Base-by-base conservation (phyloP, 2,329 filamentous ascomycete species). In the Ceratocystis harringtonii region DNA sequence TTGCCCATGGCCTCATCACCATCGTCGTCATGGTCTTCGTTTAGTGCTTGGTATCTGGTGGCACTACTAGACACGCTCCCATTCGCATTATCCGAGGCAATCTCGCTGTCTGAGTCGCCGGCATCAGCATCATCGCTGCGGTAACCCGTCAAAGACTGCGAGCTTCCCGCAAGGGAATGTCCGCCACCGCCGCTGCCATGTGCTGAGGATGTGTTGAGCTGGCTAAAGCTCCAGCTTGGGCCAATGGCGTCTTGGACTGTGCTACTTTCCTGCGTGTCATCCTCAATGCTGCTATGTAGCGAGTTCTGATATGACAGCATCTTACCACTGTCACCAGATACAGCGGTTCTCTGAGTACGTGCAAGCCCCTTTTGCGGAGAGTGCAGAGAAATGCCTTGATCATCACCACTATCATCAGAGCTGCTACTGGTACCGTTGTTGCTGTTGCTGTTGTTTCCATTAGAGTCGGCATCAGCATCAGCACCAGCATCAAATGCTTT, bases 381-480 rank as follows among this genome's bases (percentile, higher is more conserved):
- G 76, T 81, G 81, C 74, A 81, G 78, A 73, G 80, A 81, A 73
- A 75, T 82, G 77, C 73, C 80, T 80, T 73, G 86, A 84, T 75
- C 85, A 85, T 80, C 87, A 90, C 76, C 88, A 82, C 80, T 58
- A 30, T 58, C 55, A n/a, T 58, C 55, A 30, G 55, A 58, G 7
- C 55, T 58, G 30, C 85, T 89, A 80, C 85, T 82, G 65, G 36
- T 4, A 12, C 36, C 36, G 36, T 41, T 41, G 12, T 8, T 15
- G 12, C 19, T 30, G 25, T 30, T 90, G 87, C 95, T 89, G 87
- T 90, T 89, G 86, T 78, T 75, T 52, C 77, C 55, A n/a, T 58
- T 30, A n/a, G 55, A 58, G 7, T 30, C 32, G 3, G 85, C 89
- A 80, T 52, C 48, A 19, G 44, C 44, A 22, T 74, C 72, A 5